Conservation (phyloP, 176 grass and related monocot species). For the Dendrocalamus sinicus region DNA sequence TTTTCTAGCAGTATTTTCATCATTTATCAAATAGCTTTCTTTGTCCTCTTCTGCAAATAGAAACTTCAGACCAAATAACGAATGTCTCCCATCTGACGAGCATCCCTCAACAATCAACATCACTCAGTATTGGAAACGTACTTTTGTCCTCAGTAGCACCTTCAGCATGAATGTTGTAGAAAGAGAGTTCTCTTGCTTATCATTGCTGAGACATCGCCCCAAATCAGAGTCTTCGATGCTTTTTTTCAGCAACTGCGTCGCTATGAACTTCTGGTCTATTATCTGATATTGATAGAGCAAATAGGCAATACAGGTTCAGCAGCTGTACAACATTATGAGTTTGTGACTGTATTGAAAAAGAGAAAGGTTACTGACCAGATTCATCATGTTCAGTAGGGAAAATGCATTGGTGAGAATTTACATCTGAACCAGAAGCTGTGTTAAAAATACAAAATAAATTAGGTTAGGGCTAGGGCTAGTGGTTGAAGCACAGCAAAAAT, state of each 20-base stretch:
- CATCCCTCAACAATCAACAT: no score
- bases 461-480: neutral
- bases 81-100: slow-evolving; percentile 1
- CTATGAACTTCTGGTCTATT: neutral
- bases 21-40: slow-evolving; percentile 8
- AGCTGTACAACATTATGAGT: slow-evolving; percentile 14
- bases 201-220: neutral
- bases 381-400: neutral
- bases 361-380: neutral
- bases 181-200: neutral
- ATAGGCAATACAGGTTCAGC: neutral
- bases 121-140: slow-evolving; percentile 3
- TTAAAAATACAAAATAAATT: slow-evolving; percentile 21
- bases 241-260: slow-evolving; percentile 16
- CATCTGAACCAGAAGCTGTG: neutral
- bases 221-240: neutral
- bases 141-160: neutral
- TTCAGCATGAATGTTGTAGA: neutral
- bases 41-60: slow-evolving; percentile 31
- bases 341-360: neutral
- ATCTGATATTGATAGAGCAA: neutral
- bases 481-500: neutral
- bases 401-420: slow-evolving; percentile 8
- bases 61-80: slow-evolving; percentile 14
- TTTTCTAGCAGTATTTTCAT: neutral